phyloP scores from a whole-genome alignment of 345 rosid genomes.

The Syzygium oleosum region DNA sequence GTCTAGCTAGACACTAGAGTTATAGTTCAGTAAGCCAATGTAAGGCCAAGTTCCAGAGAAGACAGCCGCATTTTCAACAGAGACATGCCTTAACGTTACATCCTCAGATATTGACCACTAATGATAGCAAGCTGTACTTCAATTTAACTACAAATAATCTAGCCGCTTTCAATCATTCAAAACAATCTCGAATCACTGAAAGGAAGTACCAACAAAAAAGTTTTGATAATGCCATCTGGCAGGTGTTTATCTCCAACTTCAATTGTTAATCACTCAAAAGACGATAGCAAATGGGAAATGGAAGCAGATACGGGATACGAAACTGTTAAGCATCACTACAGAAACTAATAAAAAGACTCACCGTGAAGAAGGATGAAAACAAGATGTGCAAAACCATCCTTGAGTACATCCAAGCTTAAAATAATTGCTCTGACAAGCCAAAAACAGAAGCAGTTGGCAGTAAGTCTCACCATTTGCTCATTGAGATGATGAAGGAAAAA shows the following conservation, averaged over 20 bases:
- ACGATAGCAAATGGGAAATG: background rate
- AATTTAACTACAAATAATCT: background rate
- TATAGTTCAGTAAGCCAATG: background rate
- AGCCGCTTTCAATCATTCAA: background rate
- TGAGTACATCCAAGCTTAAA: conserved; percentile 63
- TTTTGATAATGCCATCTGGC: background rate
- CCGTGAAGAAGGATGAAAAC: conserved; percentile 47
- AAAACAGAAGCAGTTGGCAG: background rate
- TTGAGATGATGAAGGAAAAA: background rate
- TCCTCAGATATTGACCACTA: background rate
- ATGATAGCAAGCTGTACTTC: background rate
- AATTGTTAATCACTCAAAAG: background rate
- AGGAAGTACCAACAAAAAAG: background rate
- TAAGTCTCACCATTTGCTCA: background rate
- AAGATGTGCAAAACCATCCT: conserved; percentile 54
- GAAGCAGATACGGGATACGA: background rate
- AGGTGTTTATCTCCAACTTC: background rate
- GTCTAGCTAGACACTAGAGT: background rate
- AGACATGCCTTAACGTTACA: background rate
- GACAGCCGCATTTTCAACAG: background rate
- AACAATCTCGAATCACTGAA: background rate
- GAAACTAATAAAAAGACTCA: background rate
- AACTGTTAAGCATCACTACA: background rate
- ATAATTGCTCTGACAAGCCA: conserved; percentile 41
- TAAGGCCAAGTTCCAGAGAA: background rate